These are phyloP conservation scores for Mycosarcoma maydis DNA, from an alignment of 1,284 basidiomycete genomes.

Conservation along the genomic window DNA sequence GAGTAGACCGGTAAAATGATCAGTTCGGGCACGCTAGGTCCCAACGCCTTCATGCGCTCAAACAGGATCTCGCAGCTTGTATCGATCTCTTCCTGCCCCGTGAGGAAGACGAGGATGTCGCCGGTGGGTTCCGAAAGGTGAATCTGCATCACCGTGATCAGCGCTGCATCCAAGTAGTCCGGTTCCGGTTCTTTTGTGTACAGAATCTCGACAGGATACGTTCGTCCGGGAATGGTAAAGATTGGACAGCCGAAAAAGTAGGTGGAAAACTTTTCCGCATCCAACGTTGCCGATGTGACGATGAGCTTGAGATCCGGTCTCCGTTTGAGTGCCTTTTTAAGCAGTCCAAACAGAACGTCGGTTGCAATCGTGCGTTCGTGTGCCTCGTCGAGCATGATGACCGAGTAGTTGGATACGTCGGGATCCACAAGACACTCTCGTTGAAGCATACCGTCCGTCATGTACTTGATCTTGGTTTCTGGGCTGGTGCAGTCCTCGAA, in stretches of 20 bases:
- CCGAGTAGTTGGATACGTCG: conserved; percentile 88
- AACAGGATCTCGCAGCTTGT: conserved; percentile 95
- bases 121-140: conserved; percentile 97
- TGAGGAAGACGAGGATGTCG: conserved; percentile 94
- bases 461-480: conserved; percentile 99
- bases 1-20: conserved; percentile 98
- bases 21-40: conserved; percentile 94
- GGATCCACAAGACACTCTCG: conserved; percentile 96
- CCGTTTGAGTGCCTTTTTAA: conserved; percentile 95
- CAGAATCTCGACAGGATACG: conserved; percentile 95
- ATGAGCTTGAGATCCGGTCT: conserved; percentile 96
- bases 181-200: conserved; percentile 98
- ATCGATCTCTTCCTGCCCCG: conserved; percentile 97
- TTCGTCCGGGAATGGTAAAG: conserved; percentile 98
- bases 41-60: conserved; percentile 97
- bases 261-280: conserved; percentile 98
- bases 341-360: conserved; percentile 93
- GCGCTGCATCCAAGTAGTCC: conserved; percentile 97
- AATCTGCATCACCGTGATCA: conserved; percentile 99
- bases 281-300: conserved; percentile 97
- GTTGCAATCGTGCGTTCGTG: conserved; percentile 98
- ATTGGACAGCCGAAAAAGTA: conserved; percentile 99
- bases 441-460: conserved; percentile 99
- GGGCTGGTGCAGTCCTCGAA: conserved; percentile 99
- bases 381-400: conserved; percentile 98